Percentiles rank a stretch among this genome's conserved stretches.
These are phyloP conservation scores for Phaeosphaeria sp. DNA, from an alignment of 2,329 filamentous ascomycete species.

Conservation along the genomic window DNA sequence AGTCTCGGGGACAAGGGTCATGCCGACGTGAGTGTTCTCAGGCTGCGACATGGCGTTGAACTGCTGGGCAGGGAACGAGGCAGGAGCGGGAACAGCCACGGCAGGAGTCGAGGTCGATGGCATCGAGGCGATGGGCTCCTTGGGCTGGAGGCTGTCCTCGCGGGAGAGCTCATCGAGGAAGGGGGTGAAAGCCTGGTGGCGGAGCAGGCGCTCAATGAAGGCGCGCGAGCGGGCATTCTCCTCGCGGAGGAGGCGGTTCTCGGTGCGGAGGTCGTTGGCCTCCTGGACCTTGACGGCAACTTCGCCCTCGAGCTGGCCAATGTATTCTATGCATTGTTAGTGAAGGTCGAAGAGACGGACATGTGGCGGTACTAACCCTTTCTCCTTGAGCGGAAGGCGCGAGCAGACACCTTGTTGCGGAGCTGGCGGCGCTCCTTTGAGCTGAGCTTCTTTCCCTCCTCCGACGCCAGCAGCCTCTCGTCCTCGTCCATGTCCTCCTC, in stretches of 20 bases:
- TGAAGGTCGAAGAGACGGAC: constrained; percentile 1
- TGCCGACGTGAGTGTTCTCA: constrained; percentile 70
- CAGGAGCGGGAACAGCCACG: constrained; percentile 52
- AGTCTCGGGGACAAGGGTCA: constrained; percentile 85
- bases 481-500: constrained; percentile 99
- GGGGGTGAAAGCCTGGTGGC: constrained; percentile 57
- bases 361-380: constrained; percentile 74
- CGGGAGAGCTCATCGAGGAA: constrained; percentile 55
- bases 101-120: constrained; percentile 38
- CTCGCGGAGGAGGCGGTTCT: constrained; percentile 82
- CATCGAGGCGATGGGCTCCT: constrained; percentile 38
- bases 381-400: constrained; percentile 95
- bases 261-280: constrained; percentile 76
- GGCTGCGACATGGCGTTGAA: constrained; percentile 54
- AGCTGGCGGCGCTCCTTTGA: constrained; percentile 96
- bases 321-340: constrained; percentile 82
- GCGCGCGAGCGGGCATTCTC: constrained; percentile 87
- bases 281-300: constrained; percentile 85
- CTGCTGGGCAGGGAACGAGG: constrained; percentile 62
- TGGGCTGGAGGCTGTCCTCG: constrained; percentile 44
- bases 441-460: constrained; percentile 98
- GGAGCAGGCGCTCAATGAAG: constrained; percentile 76
- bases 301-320: constrained; percentile 89
- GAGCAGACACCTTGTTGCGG: constrained; percentile 98
- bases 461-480: constrained; percentile 89